These are phyloP conservation scores for Xylariaceae sp. DNA, from an alignment of 2,329 filamentous ascomycete genomes.

Conservation along the genomic window DNA sequence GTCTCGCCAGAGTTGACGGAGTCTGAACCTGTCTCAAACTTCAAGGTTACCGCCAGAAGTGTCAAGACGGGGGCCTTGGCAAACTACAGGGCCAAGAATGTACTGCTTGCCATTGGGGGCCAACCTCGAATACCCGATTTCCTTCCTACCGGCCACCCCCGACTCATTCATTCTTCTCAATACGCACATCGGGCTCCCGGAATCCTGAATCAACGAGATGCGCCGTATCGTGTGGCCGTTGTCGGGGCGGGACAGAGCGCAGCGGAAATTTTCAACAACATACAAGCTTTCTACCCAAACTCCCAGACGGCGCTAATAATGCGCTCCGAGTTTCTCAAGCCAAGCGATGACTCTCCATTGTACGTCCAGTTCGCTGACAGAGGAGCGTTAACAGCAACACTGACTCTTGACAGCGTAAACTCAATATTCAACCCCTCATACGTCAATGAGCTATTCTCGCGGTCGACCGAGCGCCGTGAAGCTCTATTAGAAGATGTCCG, in stretches of 20 bases:
- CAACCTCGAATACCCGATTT: slow-evolving; percentile 64
- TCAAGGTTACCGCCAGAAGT: slow-evolving; percentile 63
- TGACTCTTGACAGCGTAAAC: slow-evolving; percentile 61
- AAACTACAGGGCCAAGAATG: slow-evolving; percentile 56
- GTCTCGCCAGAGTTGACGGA: slow-evolving; percentile 56
- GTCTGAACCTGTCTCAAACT: slow-evolving; percentile 53
- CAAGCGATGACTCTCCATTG: slow-evolving; percentile 96
- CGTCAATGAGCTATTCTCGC: slow-evolving; percentile 69
- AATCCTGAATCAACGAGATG: slow-evolving; percentile 51
- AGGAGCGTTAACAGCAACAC: background rate
- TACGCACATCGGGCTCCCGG: slow-evolving; percentile 63
- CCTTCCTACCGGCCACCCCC: slow-evolving; percentile 64
- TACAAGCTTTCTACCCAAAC: slow-evolving; percentile 77
- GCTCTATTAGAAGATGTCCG: slow-evolving; percentile 62
- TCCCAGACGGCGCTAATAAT: slow-evolving; percentile 73
- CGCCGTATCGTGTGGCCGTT: slow-evolving; percentile 70
- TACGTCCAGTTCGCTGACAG: slow-evolving; percentile 42
- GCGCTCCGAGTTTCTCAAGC: slow-evolving; percentile 74
- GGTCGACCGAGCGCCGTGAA: slow-evolving; percentile 57
- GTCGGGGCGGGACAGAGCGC: slow-evolving; percentile 88
- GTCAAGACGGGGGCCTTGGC: slow-evolving; percentile 49
- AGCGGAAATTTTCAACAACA: slow-evolving; percentile 89
- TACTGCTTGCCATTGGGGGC: slow-evolving; percentile 55
- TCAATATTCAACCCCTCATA: slow-evolving; percentile 91
- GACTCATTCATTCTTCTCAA: slow-evolving; percentile 82